phyloP scores from a whole-genome alignment of 2,329 filamentous ascomycete genomes.

The Diaporthe amygdali region DNA sequence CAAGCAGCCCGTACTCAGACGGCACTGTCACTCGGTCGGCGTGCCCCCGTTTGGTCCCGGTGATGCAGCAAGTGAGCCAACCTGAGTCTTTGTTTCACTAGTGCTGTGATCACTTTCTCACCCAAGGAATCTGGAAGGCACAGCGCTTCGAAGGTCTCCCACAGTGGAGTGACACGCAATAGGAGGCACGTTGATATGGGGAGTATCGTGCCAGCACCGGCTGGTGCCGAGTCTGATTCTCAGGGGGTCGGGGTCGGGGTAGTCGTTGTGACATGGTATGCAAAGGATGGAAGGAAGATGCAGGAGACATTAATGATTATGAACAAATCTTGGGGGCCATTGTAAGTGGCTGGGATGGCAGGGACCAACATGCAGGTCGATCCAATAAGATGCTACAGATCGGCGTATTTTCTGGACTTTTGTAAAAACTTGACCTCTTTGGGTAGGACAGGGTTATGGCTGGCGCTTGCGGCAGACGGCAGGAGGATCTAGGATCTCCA shows the following conservation, averaged over 20 bases:
- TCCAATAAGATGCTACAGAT: constrained; percentile 13
- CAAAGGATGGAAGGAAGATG: neutral
- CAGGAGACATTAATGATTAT: neutral
- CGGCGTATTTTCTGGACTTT: neutral
- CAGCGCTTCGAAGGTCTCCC: neutral
- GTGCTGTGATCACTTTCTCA: neutral
- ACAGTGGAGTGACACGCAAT: neutral
- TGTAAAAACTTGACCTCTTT: constrained; percentile 4
- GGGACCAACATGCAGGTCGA: neutral
- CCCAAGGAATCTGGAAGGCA: neutral
- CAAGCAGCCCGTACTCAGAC: neutral
- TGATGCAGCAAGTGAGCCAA: neutral
- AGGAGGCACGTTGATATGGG: neutral
- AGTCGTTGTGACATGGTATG: neutral
- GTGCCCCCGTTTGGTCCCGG: neutral
- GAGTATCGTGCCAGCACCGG: neutral
- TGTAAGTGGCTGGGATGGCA: constrained; percentile 4
- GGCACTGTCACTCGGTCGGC: neutral
- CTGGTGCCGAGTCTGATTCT: neutral
- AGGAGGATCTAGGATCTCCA: constrained; percentile 3
- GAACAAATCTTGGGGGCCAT: neutral
- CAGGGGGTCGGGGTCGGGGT: neutral
- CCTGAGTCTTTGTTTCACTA: neutral
- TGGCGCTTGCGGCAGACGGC: constrained; percentile 24
- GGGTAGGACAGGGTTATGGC: constrained; percentile 13